phyloP scores from a whole-genome alignment of 495 filamentous ascomycete genomes.

The Aspergillus baeticus region DNA sequence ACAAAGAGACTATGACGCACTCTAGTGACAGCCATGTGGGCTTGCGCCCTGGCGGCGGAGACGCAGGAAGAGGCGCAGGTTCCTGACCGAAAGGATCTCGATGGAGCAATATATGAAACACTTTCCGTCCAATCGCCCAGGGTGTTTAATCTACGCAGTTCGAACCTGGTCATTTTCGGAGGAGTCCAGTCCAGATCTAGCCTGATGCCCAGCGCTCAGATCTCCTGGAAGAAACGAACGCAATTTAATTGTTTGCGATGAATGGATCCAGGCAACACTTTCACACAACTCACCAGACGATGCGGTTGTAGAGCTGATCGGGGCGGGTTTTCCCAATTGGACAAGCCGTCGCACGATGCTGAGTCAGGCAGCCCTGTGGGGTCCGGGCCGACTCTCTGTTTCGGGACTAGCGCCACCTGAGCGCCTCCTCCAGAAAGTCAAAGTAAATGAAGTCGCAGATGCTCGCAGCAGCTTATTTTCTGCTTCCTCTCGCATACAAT shows the following conservation, averaged over 20 bases:
- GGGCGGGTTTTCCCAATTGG: neutral
- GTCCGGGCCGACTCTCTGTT: constrained; percentile 1
- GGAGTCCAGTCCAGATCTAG: neutral
- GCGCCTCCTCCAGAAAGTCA: neutral
- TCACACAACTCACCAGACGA: too few species aligned
- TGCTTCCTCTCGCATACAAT: neutral
- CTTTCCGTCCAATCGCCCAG: constrained; percentile 14
- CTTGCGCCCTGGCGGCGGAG: neutral
- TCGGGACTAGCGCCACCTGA: neutral
- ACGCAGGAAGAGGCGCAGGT: constrained; percentile 13
- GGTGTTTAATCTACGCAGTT: constrained; percentile 1
- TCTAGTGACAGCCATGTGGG: neutral
- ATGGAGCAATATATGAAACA: constrained; percentile 17
- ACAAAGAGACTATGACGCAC: neutral
- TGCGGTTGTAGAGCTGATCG: too few species aligned
- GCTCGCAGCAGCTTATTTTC: neutral
- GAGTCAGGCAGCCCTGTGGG: neutral
- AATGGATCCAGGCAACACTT: too few species aligned
- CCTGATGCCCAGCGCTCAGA: too few species aligned
- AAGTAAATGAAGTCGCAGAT: neutral
- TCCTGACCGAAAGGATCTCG: constrained; percentile 6
- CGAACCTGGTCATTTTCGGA: neutral
- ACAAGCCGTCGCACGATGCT: neutral
- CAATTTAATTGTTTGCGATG: too few species aligned
- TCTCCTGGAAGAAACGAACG: too few species aligned